These are phyloP conservation scores for Colletotrichum costaricense DNA, from an alignment of 2,329 filamentous ascomycete genomes.

Conservation along the genomic window DNA sequence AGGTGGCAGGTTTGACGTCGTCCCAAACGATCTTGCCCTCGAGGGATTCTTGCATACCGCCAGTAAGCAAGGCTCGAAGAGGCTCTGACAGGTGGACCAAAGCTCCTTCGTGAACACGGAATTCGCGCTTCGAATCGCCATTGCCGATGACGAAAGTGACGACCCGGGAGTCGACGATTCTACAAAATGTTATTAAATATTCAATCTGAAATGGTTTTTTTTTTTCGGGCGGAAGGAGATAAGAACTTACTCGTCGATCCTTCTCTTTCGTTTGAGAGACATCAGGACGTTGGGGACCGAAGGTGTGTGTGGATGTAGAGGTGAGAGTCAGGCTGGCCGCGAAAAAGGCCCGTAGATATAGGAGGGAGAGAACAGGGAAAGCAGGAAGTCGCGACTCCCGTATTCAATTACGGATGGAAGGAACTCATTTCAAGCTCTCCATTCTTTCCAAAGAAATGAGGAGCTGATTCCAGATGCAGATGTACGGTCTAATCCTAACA, in stretches of 20 bases:
- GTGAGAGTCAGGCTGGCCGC: too few species aligned
- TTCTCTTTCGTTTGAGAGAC: background rate
- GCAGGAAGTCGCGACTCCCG: too few species aligned
- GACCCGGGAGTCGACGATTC: background rate
- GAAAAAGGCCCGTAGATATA: too few species aligned
- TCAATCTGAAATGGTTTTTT: too few species aligned
- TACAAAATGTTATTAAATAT: background rate
- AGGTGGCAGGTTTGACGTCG: background rate
- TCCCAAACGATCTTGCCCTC: background rate
- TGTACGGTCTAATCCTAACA: too few species aligned
- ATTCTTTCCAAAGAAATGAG: too few species aligned
- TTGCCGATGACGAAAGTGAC: background rate
- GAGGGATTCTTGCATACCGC: background rate
- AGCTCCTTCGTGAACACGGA: background rate
- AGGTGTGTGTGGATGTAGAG: background rate
- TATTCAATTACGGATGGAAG: too few species aligned
- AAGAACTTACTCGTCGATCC: background rate
- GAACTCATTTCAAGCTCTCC: too few species aligned
- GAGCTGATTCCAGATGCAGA: too few species aligned
- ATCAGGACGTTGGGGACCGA: background rate
- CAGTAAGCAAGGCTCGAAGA: background rate
- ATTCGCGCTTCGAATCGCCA: background rate
- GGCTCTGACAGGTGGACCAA: background rate
- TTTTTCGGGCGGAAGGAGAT: rapidly evolving
- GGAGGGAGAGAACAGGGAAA: too few species aligned